Evolutionary conservation across 192 early-diverging fungal species (phyloP).

Genomic region (Coemansia biformis): DNA sequence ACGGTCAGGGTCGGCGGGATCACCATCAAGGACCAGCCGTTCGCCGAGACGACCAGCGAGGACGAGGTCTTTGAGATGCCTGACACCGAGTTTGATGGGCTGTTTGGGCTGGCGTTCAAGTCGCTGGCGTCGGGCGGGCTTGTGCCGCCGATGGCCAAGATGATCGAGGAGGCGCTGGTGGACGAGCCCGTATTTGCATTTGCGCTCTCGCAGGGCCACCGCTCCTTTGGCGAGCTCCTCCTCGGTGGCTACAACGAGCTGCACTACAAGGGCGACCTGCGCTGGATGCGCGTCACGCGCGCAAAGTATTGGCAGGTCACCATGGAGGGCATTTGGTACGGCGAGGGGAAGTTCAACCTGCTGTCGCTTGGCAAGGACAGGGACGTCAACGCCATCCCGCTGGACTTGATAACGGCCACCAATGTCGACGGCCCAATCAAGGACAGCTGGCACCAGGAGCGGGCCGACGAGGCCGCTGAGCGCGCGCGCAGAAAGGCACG

Average conservation of each 20-base stretch:
- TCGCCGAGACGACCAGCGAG: constrained; percentile 48
- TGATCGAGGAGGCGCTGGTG: constrained; percentile 43
- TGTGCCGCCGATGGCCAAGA: constrained; percentile 45
- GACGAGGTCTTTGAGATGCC: constrained; percentile 46
- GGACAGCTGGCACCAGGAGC: constrained; percentile 6
- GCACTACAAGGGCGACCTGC: constrained; percentile 53
- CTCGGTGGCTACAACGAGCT: constrained; percentile 54
- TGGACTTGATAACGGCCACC: constrained; percentile 24
- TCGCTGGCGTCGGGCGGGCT: constrained; percentile 39
- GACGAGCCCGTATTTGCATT: constrained; percentile 49
- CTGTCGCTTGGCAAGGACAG: constrained; percentile 40
- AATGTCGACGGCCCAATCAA: constrained; percentile 13
- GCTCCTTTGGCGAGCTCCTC: constrained; percentile 42
- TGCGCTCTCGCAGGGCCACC: constrained; percentile 38
- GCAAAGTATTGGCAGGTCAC: constrained; percentile 58
- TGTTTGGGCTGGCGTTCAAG: constrained; percentile 53
- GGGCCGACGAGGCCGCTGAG: constrained; percentile 17
- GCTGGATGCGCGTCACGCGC: constrained; percentile 52
- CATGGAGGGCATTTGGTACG: constrained; percentile 48
- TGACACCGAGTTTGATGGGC: constrained; percentile 49
- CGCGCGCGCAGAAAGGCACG: constrained; percentile 13
- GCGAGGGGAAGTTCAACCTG: constrained; percentile 44
- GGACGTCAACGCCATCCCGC: constrained; percentile 28
- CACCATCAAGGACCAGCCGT: constrained; percentile 48
- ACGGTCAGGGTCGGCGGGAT: constrained; percentile 44